A percentile compares a stretch with the other conserved stretches of the same genome.
These are phyloP conservation scores for Cynanchum wilfordii DNA, from an alignment of 257 asterid genomes.

Conservation along the genomic window DNA sequence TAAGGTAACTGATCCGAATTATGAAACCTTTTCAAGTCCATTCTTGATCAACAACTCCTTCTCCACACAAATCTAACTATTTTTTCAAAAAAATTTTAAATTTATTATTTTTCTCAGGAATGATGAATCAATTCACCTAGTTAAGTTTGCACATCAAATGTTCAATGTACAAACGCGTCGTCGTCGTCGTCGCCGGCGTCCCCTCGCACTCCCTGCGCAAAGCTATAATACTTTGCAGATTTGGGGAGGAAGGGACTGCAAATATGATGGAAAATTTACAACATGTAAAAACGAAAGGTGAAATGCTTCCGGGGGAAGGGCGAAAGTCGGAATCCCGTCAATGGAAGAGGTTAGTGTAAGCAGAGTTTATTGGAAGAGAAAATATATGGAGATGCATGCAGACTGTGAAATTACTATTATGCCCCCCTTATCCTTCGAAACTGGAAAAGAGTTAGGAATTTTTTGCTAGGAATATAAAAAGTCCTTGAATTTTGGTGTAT, in stretches of 20 bases:
- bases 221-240: background rate
- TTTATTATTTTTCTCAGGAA: no score
- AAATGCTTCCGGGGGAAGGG: conserved; percentile 14
- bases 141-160: background rate
- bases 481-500: background rate
- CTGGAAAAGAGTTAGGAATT: background rate
- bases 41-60: conserved; percentile 11
- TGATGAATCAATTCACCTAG: background rate
- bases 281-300: conserved; percentile 8
- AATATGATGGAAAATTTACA: conserved; percentile 27
- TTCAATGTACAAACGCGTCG: background rate
- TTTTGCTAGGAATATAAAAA: background rate
- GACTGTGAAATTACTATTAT: background rate
- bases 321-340: background rate
- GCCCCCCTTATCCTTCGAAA: background rate
- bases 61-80: background rate
- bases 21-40: conserved; percentile 54
- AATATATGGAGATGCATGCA: background rate
- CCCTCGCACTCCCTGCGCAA: background rate
- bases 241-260: background rate
- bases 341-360: background rate
- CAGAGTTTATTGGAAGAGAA: background rate
- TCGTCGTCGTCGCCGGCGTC: no score
- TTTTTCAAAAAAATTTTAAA: no score
- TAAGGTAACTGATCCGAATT: conserved; percentile 45